Evolutionary conservation across 176 grass and related monocot species (phyloP).

Genomic region (Poa pratensis): DNA sequence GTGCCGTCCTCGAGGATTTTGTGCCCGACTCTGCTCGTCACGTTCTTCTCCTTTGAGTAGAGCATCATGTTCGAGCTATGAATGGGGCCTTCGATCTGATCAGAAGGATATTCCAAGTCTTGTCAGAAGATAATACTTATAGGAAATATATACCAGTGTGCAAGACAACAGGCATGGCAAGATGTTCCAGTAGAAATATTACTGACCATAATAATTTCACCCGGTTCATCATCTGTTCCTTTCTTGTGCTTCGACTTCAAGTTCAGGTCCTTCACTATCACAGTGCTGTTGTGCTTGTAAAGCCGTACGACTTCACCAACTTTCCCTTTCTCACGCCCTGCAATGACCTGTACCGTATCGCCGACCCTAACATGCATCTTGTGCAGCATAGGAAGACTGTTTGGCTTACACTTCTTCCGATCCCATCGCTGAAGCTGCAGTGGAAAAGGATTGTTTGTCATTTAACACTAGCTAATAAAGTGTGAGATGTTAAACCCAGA

Average conservation of each 20-base stretch:
- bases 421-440: constrained; percentile 91
- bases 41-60: constrained; percentile 82
- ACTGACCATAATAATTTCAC: constrained; percentile 86
- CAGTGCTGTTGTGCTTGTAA: constrained; percentile 93
- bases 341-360: constrained; percentile 83
- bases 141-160: background rate
- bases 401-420: constrained; percentile 92
- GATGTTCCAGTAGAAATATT: background rate
- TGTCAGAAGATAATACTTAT: constrained; percentile 16
- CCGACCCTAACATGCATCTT: constrained; percentile 97
- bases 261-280: constrained; percentile 88
- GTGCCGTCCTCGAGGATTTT: constrained; percentile 85
- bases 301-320: constrained; percentile 70
- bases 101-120: background rate
- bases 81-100: constrained; percentile 84
- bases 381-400: constrained; percentile 83
- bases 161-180: background rate
- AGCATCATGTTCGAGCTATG: constrained; percentile 99
- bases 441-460: background rate
- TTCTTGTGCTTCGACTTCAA: constrained; percentile 98
- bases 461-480: background rate
- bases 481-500: background rate
- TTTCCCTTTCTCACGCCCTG: constrained; percentile 92
- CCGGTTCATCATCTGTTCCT: constrained; percentile 76
- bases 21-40: constrained; percentile 83